Evolutionary conservation across 345 rosid species (phyloP).

Genomic region (Lepidium aucheri): DNA sequence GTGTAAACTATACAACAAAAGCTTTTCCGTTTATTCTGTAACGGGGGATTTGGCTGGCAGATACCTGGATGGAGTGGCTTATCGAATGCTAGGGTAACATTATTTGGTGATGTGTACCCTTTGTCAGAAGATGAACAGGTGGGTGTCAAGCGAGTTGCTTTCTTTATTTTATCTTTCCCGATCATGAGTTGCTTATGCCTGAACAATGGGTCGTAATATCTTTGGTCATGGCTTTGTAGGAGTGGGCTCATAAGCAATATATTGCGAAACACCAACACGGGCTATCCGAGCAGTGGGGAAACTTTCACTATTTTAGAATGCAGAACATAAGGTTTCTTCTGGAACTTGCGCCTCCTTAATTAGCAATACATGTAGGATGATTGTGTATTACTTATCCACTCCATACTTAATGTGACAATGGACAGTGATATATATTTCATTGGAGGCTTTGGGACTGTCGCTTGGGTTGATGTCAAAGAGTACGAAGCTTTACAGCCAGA

Average conservation of each 20-base stretch:
- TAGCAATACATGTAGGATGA: neutral
- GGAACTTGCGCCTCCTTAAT: neutral
- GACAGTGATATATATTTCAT: conserved; percentile 90
- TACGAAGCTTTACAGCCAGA: conserved; percentile 77
- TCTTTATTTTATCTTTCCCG: too few relatives aligned
- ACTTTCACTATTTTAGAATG: conserved; percentile 94
- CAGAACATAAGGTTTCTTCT: conserved; percentile 67
- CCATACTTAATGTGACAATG: neutral
- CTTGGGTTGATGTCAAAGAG: conserved; percentile 95
- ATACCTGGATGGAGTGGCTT: conserved; percentile 98
- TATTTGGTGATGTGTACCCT: conserved; percentile 95
- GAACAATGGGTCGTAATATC: neutral
- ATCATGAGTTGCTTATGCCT: too few relatives aligned
- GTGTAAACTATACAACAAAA: neutral
- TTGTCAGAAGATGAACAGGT: conserved; percentile 89
- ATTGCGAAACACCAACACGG: conserved; percentile 86
- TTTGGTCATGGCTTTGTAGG: conserved; percentile 41
- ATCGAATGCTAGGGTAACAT: conserved; percentile 94
- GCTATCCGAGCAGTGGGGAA: conserved; percentile 92
- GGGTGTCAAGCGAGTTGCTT: neutral
- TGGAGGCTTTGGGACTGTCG: conserved; percentile 99
- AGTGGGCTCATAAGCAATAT: conserved; percentile 96
- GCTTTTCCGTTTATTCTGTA: neutral
- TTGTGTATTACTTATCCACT: neutral
- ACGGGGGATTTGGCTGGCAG: conserved; percentile 34